Conservation (phyloP, 148 eudicot genomes). For the Simmondsia chinensis region DNA sequence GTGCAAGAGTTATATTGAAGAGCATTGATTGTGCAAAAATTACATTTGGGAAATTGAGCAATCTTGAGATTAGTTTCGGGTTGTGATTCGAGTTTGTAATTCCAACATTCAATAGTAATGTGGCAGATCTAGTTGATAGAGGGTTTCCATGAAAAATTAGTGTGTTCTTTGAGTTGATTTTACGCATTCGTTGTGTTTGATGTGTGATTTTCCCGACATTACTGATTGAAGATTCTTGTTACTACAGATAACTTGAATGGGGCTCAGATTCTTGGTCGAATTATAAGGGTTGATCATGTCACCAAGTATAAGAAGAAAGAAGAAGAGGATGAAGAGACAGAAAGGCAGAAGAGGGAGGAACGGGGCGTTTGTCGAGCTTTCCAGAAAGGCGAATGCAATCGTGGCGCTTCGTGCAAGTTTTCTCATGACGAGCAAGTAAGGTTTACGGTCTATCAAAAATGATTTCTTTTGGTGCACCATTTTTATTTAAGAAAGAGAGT, state of each 20-base stretch:
- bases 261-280: constrained; percentile 72
- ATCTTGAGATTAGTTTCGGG: too few relatives aligned
- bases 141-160: too few relatives aligned
- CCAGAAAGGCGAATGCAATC: constrained; percentile 78
- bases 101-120: too few relatives aligned
- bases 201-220: neutral
- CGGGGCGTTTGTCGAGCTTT: constrained; percentile 94
- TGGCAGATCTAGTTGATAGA: too few relatives aligned
- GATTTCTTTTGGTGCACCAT: too few relatives aligned
- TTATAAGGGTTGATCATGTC: constrained; percentile 84
- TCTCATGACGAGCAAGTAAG: constrained; percentile 84
- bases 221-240: neutral
- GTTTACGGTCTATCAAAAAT: neutral
- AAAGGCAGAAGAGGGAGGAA: constrained; percentile 73
- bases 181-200: neutral
- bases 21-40: too few relatives aligned
- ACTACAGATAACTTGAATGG: constrained; percentile 80
- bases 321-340: constrained; percentile 89
- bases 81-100: too few relatives aligned
- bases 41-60: too few relatives aligned
- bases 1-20: too few relatives aligned
- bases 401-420: constrained; percentile 82
- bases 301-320: constrained; percentile 79
- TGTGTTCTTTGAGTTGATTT: too few relatives aligned
- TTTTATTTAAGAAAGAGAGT: too few relatives aligned